phyloP scores from a whole-genome alignment of 495 filamentous ascomycete genomes.

The Penicillium robsamsonii region DNA sequence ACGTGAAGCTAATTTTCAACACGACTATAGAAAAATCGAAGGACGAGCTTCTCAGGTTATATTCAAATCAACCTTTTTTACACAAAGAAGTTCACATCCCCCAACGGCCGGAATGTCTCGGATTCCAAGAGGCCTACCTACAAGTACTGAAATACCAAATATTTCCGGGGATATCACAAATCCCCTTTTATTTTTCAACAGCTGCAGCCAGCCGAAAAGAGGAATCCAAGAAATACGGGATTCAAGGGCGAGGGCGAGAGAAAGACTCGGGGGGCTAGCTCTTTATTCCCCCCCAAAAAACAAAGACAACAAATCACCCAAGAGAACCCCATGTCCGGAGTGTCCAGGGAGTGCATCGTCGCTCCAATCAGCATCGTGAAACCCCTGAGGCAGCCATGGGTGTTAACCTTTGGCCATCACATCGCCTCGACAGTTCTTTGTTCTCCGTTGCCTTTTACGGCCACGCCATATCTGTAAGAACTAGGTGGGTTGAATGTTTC shows the following conservation, averaged over 20 bases:
- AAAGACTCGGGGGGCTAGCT: slow-evolving; percentile 3
- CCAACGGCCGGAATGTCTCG: slow-evolving; percentile 2
- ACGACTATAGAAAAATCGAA: slow-evolving; percentile 5
- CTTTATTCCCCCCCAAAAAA: neutral
- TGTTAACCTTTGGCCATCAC: slow-evolving; percentile 7
- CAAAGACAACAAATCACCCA: neutral
- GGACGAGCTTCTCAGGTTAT: slow-evolving; percentile 13
- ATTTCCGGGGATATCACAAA: neutral
- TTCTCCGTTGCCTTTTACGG: slow-evolving; percentile 9
- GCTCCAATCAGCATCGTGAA: slow-evolving; percentile 17
- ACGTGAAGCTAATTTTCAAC: slow-evolving; percentile 13
- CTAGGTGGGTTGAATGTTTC: slow-evolving; percentile 12
- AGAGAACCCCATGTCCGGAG: slow-evolving; percentile 2
- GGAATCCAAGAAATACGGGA: neutral
- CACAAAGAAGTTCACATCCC: slow-evolving; percentile 6
- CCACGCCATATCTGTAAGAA: slow-evolving; percentile 10
- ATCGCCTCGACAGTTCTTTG: slow-evolving; percentile 11
- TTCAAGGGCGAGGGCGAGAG: neutral
- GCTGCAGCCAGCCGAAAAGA: neutral
- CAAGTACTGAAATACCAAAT: neutral
- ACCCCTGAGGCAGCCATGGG: slow-evolving; percentile 14
- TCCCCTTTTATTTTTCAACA: too few relatives aligned
- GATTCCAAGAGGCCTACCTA: neutral
- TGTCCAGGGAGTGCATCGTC: slow-evolving; percentile 6
- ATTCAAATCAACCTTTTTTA: slow-evolving; percentile 8